Conservation (phyloP, 78 protist genomes). For the Cavenderia fasciculata region DNA sequence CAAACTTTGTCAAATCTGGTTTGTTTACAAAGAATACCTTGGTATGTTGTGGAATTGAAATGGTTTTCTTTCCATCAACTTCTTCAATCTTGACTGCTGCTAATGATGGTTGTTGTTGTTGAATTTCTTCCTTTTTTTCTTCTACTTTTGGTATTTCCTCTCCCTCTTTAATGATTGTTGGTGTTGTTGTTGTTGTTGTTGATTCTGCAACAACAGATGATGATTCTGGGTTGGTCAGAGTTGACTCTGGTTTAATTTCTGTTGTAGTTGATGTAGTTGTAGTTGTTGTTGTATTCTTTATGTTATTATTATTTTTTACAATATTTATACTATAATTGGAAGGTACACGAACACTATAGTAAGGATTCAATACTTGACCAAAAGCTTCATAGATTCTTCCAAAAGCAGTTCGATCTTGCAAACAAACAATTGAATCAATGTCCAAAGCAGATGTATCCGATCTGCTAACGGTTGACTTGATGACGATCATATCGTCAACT, state of each 20-base stretch:
- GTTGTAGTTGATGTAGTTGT: not conserved
- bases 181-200: too few relatives aligned
- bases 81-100: too few relatives aligned
- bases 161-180: too few relatives aligned
- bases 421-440: constrained; percentile 62
- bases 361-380: constrained; percentile 47
- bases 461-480: not conserved
- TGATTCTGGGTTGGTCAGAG: too few relatives aligned
- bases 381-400: constrained; percentile 68
- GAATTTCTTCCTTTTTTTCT: too few relatives aligned
- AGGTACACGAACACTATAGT: constrained; percentile 60
- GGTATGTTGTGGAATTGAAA: not conserved
- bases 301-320: not conserved
- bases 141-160: too few relatives aligned
- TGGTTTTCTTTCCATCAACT: constrained; percentile 18
- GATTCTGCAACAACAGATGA: not conserved
- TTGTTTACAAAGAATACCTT: constrained; percentile 39
- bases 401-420: constrained; percentile 39
- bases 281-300: not conserved
- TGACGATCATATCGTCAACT: constrained; percentile 49
- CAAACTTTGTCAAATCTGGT: constrained; percentile 61
- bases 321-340: constrained; percentile 7
- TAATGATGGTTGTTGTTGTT: too few relatives aligned
- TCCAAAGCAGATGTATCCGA: constrained; percentile 40
- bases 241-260: too few relatives aligned